Base-by-base conservation (phyloP, 106 monocot genomes). In the Phalaenopsis aphrodite region DNA sequence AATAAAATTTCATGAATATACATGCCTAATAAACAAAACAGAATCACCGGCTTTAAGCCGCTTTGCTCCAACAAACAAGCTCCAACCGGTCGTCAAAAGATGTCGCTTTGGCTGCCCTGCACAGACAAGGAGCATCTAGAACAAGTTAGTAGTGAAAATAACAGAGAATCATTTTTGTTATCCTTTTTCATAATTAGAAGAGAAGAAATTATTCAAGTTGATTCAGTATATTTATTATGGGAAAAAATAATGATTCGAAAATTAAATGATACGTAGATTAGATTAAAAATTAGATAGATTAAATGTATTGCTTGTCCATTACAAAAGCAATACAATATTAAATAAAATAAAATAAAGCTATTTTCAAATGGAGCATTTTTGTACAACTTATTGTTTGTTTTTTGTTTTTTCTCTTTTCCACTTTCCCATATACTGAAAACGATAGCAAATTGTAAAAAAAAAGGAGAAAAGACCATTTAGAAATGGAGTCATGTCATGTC, bases 61-160 rank as follows among this genome's bases (percentile, higher is more conserved):
- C 79, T 99, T 99, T 56, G 91, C 85, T 64, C 94, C 93, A 42
- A 99, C 94, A 78, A 99, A 94, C n/a, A 89, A 85, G 78, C 96
- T 96, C 93, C 96, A 96, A 42, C 96, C 96, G 82, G 96, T 93
- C 39, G 96, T 93, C 66, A 99, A 80, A 84, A 99, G 98, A 74
- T 99, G 98, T 36, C 98, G 83, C 75, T 94, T 94, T 47, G 94
- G 94, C 79, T 94, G 98, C 49, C 98, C 98, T 99, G 91, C 19
- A 88, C 80, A 78, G 17, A 88, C 75, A 17, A 83, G 45, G 43
- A 78, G 8, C 19, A 78, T 75, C 10, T 69, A 69, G 3, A 69
- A 21, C 11, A 69, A 73, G 7, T 39, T 55, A 52, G 23, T 16
- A 56, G 57, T 21, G 14, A 48, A 77, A 39, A 69, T 42, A 58